Evolutionary conservation across 352 stramenopile genomes (phyloP).

Genomic region (Pythium insidiosum): DNA sequence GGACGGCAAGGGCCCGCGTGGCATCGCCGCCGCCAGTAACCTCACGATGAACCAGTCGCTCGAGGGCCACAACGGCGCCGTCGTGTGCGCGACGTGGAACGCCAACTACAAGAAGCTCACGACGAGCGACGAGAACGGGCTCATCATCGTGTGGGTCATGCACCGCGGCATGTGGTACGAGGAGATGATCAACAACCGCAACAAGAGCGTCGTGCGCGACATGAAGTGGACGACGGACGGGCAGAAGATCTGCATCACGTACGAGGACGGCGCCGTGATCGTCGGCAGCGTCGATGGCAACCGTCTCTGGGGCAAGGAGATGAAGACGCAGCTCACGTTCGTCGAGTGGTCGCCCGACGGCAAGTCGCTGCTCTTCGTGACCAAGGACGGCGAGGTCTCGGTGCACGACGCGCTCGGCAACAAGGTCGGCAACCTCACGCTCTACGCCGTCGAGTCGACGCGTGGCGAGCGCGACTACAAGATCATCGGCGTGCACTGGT

Average conservation of each 20-base stretch:
- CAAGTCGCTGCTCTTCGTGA: slow-evolving; percentile 86
- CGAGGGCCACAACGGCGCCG: slow-evolving; percentile 87
- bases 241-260: slow-evolving; percentile 94
- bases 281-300: slow-evolving; percentile 93
- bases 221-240: slow-evolving; percentile 95
- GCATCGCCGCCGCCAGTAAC: slow-evolving; percentile 84
- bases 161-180: slow-evolving; percentile 93
- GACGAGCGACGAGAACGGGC: slow-evolving; percentile 90
- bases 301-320: slow-evolving; percentile 92
- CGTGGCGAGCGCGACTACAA: slow-evolving; percentile 50
- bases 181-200: slow-evolving; percentile 96
- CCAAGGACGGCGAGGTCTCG: slow-evolving; percentile 71
- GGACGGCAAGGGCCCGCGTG: slow-evolving; percentile 62
- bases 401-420: slow-evolving; percentile 86
- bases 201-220: slow-evolving; percentile 90
- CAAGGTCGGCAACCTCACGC: slow-evolving; percentile 69
- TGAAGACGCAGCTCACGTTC: slow-evolving; percentile 86
- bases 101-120: slow-evolving; percentile 93
- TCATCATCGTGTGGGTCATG: slow-evolving; percentile 96
- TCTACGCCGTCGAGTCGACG: slow-evolving; percentile 59
- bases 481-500: slow-evolving; percentile 81
- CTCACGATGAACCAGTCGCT: slow-evolving; percentile 94
- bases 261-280: slow-evolving; percentile 92
- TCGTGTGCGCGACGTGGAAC: slow-evolving; percentile 92
- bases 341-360: slow-evolving; percentile 93